These are phyloP conservation scores for Malassezia yamatoensis DNA, from an alignment of 1,284 basidiomycete species.

Conservation along the genomic window DNA sequence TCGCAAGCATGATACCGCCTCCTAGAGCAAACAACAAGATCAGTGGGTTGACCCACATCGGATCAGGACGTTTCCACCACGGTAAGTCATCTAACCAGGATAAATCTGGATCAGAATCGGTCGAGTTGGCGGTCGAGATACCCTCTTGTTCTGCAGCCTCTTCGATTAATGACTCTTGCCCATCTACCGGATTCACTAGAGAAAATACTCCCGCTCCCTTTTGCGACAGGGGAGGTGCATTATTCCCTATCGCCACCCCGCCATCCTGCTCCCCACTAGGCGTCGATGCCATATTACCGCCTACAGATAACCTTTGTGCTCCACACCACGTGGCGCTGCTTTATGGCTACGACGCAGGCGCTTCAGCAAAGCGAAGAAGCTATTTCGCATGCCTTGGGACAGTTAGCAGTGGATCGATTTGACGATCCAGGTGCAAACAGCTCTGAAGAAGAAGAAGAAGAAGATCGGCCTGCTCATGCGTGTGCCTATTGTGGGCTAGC, in stretches of 20 bases:
- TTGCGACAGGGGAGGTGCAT: not conserved
- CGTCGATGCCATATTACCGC: not conserved
- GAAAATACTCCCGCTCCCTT: not conserved
- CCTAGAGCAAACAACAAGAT: conserved; percentile 31
- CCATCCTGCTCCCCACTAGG: not conserved
- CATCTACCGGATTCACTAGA: not conserved
- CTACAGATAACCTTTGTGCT: not conserved
- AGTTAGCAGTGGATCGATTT: too few species aligned
- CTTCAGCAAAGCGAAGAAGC: too few species aligned
- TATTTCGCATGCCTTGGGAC: too few species aligned
- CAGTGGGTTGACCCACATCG: conserved; percentile 34
- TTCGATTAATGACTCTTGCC: not conserved
- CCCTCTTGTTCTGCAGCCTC: not conserved
- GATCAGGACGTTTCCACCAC: conserved; percentile 33
- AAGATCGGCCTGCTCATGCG: conserved; percentile 11
- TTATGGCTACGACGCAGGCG: too few species aligned
- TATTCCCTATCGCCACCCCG: not conserved
- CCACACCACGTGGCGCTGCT: conserved; percentile 15
- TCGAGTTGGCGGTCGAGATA: conserved; percentile 6
- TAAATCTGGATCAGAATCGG: conserved; percentile 1
- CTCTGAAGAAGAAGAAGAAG: not conserved
- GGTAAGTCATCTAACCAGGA: conserved; percentile 28
- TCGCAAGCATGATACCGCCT: conserved; percentile 35
- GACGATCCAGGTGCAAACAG: too few species aligned
- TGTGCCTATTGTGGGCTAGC: conserved; percentile 86